phyloP scores from a whole-genome alignment of 2,329 filamentous ascomycete species.

The Basipetospora chlamydospora region DNA sequence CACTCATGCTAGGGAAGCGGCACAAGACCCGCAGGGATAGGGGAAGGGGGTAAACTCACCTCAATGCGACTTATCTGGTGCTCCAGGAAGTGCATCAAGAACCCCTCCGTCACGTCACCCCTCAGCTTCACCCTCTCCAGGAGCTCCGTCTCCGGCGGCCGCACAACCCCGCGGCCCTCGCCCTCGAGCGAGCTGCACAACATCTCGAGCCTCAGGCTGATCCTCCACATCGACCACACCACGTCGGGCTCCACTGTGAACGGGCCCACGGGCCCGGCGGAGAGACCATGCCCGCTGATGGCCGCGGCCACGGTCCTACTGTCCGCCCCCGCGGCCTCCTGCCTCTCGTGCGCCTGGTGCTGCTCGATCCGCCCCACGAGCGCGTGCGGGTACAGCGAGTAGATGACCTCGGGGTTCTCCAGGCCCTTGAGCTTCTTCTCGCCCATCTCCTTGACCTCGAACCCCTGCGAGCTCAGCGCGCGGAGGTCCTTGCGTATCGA shows the following conservation, averaged over 20 bases:
- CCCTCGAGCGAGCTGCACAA: constrained; percentile 80
- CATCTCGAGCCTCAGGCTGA: constrained; percentile 83
- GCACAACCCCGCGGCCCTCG: constrained; percentile 30
- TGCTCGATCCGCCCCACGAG: constrained; percentile 67
- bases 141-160: constrained; percentile 69
- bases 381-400: constrained; percentile 85
- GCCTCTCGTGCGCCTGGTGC: constrained; percentile 38
- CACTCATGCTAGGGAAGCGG: neutral
- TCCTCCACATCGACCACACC: constrained; percentile 80
- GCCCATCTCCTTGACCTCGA: constrained; percentile 92
- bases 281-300: constrained; percentile 36
- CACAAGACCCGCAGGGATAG: neutral
- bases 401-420: constrained; percentile 92
- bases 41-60: constrained; percentile 36
- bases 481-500: constrained; percentile 78
- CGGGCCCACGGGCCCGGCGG: constrained; percentile 48
- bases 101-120: constrained; percentile 76
- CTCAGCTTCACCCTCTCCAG: constrained; percentile 52
- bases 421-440: constrained; percentile 92
- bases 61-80: constrained; percentile 94
- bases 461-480: constrained; percentile 77
- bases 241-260: constrained; percentile 67
- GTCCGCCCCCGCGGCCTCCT: constrained; percentile 11
- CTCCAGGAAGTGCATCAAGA: constrained; percentile 79
- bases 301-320: constrained; percentile 40